phyloP scores from a whole-genome alignment of 441 rosid genomes.

The Sinapis alba region DNA sequence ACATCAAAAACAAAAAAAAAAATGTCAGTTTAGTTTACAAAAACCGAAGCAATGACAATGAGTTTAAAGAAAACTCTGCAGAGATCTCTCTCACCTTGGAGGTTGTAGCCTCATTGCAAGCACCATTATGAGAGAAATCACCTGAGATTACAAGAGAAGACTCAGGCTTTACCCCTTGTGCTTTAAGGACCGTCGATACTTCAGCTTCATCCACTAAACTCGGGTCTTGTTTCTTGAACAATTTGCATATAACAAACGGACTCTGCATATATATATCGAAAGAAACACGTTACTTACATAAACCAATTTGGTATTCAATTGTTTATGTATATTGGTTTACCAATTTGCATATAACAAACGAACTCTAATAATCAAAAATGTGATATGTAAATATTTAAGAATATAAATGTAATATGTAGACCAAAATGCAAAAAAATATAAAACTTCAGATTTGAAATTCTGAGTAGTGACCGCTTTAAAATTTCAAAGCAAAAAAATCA shows the following conservation, averaged over 20 bases:
- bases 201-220: constrained; percentile 45
- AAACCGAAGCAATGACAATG: background rate
- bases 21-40: background rate
- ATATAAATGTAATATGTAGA: too few species aligned
- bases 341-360: too few species aligned
- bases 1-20: constrained; percentile 37
- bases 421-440: too few species aligned
- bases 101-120: constrained; percentile 27
- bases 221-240: constrained; percentile 77
- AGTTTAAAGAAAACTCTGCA: background rate
- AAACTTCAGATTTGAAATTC: too few species aligned
- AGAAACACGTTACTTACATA: constrained; percentile 1
- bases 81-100: constrained; percentile 50
- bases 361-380: too few species aligned
- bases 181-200: constrained; percentile 36
- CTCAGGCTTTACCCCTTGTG: constrained; percentile 31
- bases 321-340: too few species aligned
- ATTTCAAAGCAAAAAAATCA: too few species aligned
- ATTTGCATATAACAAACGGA: constrained; percentile 74
- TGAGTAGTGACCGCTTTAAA: too few species aligned
- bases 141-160: constrained; percentile 16
- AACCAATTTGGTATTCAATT: background rate
- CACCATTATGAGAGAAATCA: constrained; percentile 31
- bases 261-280: constrained; percentile 46
- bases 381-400: too few species aligned